phyloP scores from a whole-genome alignment of 352 stramenopile species.

The Phytophthora pseudosyringae region DNA sequence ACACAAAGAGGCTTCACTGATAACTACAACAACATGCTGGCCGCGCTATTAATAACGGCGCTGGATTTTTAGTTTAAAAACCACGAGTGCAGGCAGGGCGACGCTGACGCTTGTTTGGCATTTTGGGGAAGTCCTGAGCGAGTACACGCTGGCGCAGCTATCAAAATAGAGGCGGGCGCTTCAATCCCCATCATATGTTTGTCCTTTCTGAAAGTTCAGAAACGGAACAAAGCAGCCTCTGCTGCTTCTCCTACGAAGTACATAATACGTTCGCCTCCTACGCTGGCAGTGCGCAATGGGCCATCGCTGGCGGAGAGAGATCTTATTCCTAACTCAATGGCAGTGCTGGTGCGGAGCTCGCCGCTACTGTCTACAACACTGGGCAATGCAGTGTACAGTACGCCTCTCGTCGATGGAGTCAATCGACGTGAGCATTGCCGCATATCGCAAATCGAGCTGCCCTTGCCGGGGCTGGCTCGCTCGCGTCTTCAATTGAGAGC shows the following conservation, averaged over 20 bases:
- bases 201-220: conserved; percentile 13
- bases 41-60: no score
- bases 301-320: neutral
- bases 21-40: neutral
- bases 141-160: conserved; percentile 4
- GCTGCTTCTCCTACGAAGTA: no score
- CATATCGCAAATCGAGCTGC: conserved; percentile 14
- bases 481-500: conserved; percentile 13
- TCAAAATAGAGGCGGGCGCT: conserved; percentile 21
- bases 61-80: neutral
- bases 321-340: neutral
- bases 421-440: conserved; percentile 16
- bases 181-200: conserved; percentile 11
- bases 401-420: neutral
- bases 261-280: no score
- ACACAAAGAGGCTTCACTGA: no score
- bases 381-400: no score
- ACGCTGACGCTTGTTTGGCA: neutral
- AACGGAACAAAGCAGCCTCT: conserved; percentile 9
- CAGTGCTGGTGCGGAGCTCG: no score
- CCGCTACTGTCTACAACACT: no score
- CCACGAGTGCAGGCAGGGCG: neutral
- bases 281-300: neutral
- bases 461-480: conserved; percentile 8
- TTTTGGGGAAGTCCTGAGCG: conserved; percentile 6